Base-by-base conservation (phyloP, 441 rosid species). In the Isatis lusitanica region DNA sequence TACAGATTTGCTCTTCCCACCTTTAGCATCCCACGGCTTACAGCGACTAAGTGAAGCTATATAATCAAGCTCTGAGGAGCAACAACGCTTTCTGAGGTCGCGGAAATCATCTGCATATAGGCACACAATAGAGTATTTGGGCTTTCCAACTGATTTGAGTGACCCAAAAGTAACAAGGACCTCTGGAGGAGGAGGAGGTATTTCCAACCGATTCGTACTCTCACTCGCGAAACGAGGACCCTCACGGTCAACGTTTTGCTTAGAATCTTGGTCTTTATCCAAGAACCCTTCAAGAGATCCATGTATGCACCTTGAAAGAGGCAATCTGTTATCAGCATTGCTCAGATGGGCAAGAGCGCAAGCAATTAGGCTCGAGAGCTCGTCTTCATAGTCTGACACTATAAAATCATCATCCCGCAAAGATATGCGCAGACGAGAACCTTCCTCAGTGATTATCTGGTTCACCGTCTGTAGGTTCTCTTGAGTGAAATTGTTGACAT, bases 21-120 rank as follows among this genome's bases (percentile, higher is more conserved):
- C 98, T 68, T 95, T 87, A 38, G 99, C 99, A 87, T 91, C 95
- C 99, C 99, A 95, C 36, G 83, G 85, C 75, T 74, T 85, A 81
- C 99, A 95, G 4, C 97, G 97, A 78, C 95, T 85, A 43, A 93
- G 83, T 39, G 99, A 95, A 70, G 93, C 88, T 36, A 95, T 88
- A 66, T 82, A 95, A 82, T 87, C 92, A 63, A 85, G 81, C 87
- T 93, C 99, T 11, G 97, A 93, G 0, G 80, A 85, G 76, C 90
- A 93, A 66, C 95, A 90, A 1, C 52, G 76, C 61, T 68, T 84
- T 72, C 98, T 85, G 55, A 95, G 90, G 50, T 88, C 90, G 13
- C 85, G 90, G 82, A 95, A 95, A 80, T 85, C 88, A 53, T 88
- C 88, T 7, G 91, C 91, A 40, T 85, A 95, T 13, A 90, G 70